Conservation (phyloP, 495 filamentous ascomycete genomes). For the Cercophora newfieldiana region DNA sequence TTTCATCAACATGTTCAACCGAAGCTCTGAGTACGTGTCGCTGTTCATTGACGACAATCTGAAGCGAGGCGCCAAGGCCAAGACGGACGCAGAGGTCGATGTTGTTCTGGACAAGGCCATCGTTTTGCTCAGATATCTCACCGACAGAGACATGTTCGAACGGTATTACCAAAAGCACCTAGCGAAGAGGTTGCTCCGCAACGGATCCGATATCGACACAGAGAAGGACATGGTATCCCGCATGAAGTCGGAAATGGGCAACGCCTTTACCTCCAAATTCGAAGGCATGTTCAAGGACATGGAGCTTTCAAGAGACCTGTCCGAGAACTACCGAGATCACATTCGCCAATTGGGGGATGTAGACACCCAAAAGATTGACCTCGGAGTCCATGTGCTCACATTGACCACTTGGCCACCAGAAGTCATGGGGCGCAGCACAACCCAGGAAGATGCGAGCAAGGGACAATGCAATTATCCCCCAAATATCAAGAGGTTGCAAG, state of each 20-base stretch:
- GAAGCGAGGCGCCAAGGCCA: slow-evolving; percentile 89
- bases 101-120: slow-evolving; percentile 85
- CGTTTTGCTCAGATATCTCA: slow-evolving; percentile 77
- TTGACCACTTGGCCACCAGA: slow-evolving; percentile 94
- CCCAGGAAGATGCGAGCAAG: slow-evolving; percentile 50
- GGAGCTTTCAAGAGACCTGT: slow-evolving; percentile 84
- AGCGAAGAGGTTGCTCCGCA: slow-evolving; percentile 78
- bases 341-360: slow-evolving; percentile 62
- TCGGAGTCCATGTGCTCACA: slow-evolving; percentile 83
- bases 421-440: slow-evolving; percentile 59
- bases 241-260: slow-evolving; percentile 94
- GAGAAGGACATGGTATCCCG: slow-evolving; percentile 95
- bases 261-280: slow-evolving; percentile 86
- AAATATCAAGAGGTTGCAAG: slow-evolving; percentile 72
- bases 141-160: slow-evolving; percentile 95
- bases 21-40: slow-evolving; percentile 88
- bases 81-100: slow-evolving; percentile 90
- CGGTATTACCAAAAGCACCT: slow-evolving; percentile 98
- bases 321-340: slow-evolving; percentile 68
- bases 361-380: slow-evolving; percentile 68
- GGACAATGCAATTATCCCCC: slow-evolving; percentile 68
- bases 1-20: slow-evolving; percentile 83
- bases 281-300: slow-evolving; percentile 99
- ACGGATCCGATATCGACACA: slow-evolving; percentile 79
- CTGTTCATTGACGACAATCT: slow-evolving; percentile 97